These are phyloP conservation scores for Mycena maculata DNA, from an alignment of 768 basidiomycete species.

Conservation along the genomic window DNA sequence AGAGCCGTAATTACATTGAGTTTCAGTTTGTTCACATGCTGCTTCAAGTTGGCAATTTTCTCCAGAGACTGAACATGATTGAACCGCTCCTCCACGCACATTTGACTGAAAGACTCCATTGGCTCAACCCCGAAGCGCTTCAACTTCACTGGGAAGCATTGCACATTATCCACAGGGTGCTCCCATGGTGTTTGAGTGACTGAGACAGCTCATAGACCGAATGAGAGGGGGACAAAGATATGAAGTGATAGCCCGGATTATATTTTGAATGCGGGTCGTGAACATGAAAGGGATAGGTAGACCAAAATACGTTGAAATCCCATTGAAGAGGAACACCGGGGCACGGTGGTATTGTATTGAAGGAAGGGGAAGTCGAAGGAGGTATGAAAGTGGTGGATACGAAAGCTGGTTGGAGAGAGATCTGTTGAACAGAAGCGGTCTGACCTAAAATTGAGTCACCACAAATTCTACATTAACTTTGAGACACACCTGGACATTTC, in stretches of 20 bases:
- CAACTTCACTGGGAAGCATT: not conserved
- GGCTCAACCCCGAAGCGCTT: not conserved
- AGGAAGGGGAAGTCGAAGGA: not conserved
- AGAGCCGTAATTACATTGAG: constrained; percentile 4
- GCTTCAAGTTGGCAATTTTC: not conserved
- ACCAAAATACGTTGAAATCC: constrained; percentile 26
- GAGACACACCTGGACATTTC: not conserved
- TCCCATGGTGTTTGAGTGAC: not conserved
- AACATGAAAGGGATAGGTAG: constrained; percentile 35
- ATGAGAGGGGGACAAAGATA: not conserved
- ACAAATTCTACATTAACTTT: not conserved
- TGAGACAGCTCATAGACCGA: not conserved
- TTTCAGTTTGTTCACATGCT: constrained; percentile 1
- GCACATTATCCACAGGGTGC: not conserved
- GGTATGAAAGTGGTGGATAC: not conserved
- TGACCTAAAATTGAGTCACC: not conserved
- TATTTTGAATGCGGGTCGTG: constrained; percentile 24
- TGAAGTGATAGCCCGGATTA: constrained; percentile 26
- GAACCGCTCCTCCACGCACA: not conserved
- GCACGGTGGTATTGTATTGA: constrained; percentile 7
- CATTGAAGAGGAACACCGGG: constrained; percentile 20
- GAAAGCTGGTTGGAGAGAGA: not conserved
- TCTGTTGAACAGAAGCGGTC: not conserved
- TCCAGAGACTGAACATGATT: not conserved
- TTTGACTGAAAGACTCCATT: not conserved